Conservation (phyloP, 345 rosid species). For the Hibiscus syriacus region DNA sequence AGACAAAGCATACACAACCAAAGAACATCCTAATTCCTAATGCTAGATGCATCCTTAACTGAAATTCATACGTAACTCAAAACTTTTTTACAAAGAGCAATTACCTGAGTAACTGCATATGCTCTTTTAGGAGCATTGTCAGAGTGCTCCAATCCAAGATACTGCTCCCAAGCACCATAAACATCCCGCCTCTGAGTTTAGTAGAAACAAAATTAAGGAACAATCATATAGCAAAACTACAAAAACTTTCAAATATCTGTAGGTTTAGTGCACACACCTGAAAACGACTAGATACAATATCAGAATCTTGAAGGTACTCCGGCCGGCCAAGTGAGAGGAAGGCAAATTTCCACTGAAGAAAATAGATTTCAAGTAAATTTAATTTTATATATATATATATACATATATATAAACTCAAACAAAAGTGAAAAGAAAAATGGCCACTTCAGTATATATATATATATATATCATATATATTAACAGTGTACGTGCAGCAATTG, state of each 20-base stretch:
- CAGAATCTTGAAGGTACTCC: too few species aligned
- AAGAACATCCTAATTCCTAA: neutral
- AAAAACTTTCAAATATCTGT: neutral
- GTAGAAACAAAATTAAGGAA: neutral
- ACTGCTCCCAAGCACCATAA: slow-evolving; percentile 95
- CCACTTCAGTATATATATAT: too few species aligned
- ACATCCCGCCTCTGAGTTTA: slow-evolving; percentile 67
- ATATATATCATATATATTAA: too few species aligned
- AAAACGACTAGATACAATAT: too few species aligned
- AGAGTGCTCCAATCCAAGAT: slow-evolving; percentile 89
- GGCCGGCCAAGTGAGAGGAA: too few species aligned
- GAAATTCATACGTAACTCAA: neutral
- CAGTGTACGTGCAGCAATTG: neutral
- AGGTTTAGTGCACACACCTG: slow-evolving; percentile 41
- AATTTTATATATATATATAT: too few species aligned
- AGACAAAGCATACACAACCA: neutral
- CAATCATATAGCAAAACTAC: neutral
- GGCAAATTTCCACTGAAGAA: slow-evolving; percentile 84
- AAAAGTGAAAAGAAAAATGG: neutral
- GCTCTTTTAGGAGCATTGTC: slow-evolving; percentile 78
- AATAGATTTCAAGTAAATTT: neutral
- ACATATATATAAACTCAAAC: neutral
- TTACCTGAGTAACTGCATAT: slow-evolving; percentile 72
- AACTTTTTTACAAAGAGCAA: neutral
- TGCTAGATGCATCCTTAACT: neutral